Evolutionary conservation across 2,329 filamentous ascomycete species (phyloP), one percentile per base, ranked within the genome.

Genomic region (Chaetomiaceae sp.): DNA sequence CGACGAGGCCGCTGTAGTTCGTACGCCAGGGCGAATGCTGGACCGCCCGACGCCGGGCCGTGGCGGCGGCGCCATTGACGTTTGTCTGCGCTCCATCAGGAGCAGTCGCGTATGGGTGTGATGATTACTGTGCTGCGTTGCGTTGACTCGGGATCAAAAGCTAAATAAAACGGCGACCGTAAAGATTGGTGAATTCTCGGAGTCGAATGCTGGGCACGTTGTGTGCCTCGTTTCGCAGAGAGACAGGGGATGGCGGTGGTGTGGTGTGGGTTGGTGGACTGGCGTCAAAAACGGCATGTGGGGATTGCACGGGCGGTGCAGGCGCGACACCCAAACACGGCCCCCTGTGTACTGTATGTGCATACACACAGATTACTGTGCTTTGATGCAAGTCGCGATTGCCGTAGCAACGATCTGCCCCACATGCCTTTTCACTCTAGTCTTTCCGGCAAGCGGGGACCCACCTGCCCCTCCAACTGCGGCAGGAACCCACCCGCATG

Each of bases 71-170:
- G 58, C 61, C 65, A 65, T 65, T 16, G 61, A 59, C 20, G 63
- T 64, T 27, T 61, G 58, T 58, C 61, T 64, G 56, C 64, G 62
- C 66, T 68, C 61, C 67, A 67, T 62, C 51, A 56, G 58, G 60
- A 58, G 58, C 58, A 65, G 30, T 51, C 54, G 56, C 56, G 54
- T 58, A 5, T 18, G 34, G 37, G 48, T 47, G 45, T 54, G 51
- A 47, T 48, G 20, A 38, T 41, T 50, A 32, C 20, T 53, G 43
- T 36, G n/a, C 21, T 16, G 27, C n/a, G n/a, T n/a, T n/a, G n/a
- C 42, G n/a, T 30, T n/a, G 33, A 13, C 8, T 25, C 11, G 14
- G 44, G 21, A n/a, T n/a, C n/a, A n/a, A n/a, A 16, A 7, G 14
- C 14, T 49, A 46, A 49, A 38, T 32, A 45, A 48, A 40, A 16